A percentile compares a stretch with the other conserved stretches of the same genome.
Conservation (phyloP, 345 rosid species). For the Clausena lansium region DNA sequence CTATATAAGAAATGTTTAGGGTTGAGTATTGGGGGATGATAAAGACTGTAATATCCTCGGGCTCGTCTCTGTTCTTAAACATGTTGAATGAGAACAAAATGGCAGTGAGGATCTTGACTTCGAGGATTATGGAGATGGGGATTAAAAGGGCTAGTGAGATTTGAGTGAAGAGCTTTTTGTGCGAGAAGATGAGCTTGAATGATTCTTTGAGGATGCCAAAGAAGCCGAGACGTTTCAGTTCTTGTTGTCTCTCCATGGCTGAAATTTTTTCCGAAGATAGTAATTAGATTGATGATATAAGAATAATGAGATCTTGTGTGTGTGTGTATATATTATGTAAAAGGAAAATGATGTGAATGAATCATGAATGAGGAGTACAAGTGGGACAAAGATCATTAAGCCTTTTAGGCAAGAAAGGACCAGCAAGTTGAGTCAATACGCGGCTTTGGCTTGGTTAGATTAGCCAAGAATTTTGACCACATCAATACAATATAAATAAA, state of each 20-base stretch:
- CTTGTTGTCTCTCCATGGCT: slow-evolving; percentile 48
- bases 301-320: too few species aligned
- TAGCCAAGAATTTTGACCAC: too few species aligned
- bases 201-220: slow-evolving; percentile 39
- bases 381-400: too few species aligned
- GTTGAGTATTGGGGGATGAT: background rate
- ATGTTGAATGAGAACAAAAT: slow-evolving; percentile 28
- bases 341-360: too few species aligned
- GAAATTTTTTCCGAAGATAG: too few species aligned
- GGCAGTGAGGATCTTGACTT: slow-evolving; percentile 34
- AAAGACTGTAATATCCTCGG: background rate
- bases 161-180: slow-evolving; percentile 44
- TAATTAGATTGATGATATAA: too few species aligned
- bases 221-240: slow-evolving; percentile 45
- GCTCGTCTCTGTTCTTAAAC: background rate
- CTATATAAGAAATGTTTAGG: background rate
- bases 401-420: too few species aligned
- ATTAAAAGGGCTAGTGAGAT: slow-evolving; percentile 45
- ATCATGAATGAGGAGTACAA: too few species aligned
- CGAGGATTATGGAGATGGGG: slow-evolving; percentile 49
- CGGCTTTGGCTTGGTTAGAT: too few species aligned
- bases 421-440: too few species aligned
- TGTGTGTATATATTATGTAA: too few species aligned
- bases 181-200: slow-evolving; percentile 37
- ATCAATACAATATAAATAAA: too few species aligned